These are phyloP conservation scores for Podospora fimiseda DNA, from an alignment of 495 filamentous ascomycete genomes.

Conservation along the genomic window DNA sequence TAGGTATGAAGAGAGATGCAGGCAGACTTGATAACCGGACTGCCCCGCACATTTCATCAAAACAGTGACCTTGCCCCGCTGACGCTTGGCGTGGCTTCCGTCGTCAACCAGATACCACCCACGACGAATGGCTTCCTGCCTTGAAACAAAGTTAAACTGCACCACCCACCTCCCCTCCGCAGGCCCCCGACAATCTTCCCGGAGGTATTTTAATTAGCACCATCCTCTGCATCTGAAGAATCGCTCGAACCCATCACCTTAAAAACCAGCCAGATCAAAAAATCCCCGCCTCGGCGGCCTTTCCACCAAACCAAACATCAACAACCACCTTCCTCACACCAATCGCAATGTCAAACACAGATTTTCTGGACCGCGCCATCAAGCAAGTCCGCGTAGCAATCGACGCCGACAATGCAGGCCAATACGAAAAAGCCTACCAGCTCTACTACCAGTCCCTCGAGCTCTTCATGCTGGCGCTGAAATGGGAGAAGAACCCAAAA, in stretches of 20 bases:
- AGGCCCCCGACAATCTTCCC: neutral
- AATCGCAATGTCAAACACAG: slow-evolving; percentile 83
- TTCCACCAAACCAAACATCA: no score
- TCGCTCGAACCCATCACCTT: neutral
- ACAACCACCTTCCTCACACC: no score
- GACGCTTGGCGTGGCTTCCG: slow-evolving; percentile 16
- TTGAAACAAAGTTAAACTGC: no score
- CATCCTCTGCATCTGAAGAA: no score
- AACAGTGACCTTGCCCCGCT: slow-evolving; percentile 25
- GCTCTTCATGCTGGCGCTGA: slow-evolving; percentile 91
- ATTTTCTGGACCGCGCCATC: slow-evolving; percentile 94
- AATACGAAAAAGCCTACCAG: slow-evolving; percentile 95
- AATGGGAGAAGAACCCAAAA: slow-evolving; percentile 97
- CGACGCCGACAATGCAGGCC: slow-evolving; percentile 87
- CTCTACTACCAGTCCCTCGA: slow-evolving; percentile 90
- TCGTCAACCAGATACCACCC: slow-evolving; percentile 16
- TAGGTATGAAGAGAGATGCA: no score
- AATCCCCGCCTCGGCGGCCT: neutral
- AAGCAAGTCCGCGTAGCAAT: slow-evolving; percentile 94
- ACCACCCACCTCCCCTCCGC: neutral
- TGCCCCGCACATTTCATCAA: slow-evolving; percentile 4
- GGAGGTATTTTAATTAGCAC: no score
- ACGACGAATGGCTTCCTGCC: neutral
- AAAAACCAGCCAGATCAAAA: neutral
- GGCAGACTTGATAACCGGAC: no score